Evolutionary conservation across 1,284 basidiomycete species (phyloP), one percentile per base, ranked within the genome.

Genomic region (Sporisorium graminicola): DNA sequence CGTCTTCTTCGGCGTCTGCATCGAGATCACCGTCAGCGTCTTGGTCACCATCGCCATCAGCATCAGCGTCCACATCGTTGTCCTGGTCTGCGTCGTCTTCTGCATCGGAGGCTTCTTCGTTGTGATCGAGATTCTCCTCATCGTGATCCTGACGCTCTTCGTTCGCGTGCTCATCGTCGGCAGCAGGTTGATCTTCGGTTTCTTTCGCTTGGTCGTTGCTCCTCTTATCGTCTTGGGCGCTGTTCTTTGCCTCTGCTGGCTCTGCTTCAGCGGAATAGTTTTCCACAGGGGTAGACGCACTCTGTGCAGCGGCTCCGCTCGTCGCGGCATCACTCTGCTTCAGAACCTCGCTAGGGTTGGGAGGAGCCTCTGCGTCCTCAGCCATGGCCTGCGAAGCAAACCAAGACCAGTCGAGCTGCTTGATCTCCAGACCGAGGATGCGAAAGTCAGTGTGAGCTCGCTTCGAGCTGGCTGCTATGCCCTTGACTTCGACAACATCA

Each of bases 351-450:
- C 40, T 55, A 7, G 51, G 0, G 5, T 50, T 43, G 13, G 35
- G 3, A 27, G 14, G 35, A 14, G 46, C 42, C 37, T 27, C 22
- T 20, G 26, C 31, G 33, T 33, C 52, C 20, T 60, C 57, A 16
- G 52, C 40, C 8, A 63, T 37, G 9, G 62, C 62, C 26, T 57
- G 46, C 31, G 53, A 20, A 14, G 57, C 58, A 14, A 40, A 62
- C 79, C 80, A 82, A n/a, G 60, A 61, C 80, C 80, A 82, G 16
- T 65, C 62, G 18, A 82, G 65, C 40, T 65, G 67, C 18, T 74
- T 67, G 58, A 82, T 81, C 59, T 79, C 73, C 2, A 82, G 29
- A 22, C 65, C 65, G 2, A 58, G 52, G 55, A 82, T 79, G 22
- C 74, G 69, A 42, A 81, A 82, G 40, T 82, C 80, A 42, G 73